phyloP scores from a whole-genome alignment of 2,329 filamentous ascomycete species.

The Xylaria sp. region DNA sequence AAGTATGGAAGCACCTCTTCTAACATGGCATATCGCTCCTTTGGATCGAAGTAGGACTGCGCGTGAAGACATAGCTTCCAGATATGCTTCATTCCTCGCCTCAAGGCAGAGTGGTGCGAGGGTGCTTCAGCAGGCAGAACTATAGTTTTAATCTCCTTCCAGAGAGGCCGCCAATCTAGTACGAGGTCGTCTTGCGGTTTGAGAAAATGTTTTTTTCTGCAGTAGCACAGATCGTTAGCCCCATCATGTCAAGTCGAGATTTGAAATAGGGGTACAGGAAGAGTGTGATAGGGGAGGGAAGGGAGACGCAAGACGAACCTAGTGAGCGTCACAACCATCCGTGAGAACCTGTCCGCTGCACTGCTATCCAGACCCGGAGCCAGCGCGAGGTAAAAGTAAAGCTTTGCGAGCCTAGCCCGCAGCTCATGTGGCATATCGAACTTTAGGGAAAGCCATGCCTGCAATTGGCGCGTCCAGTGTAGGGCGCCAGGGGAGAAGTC shows the following conservation, averaged over 20 bases:
- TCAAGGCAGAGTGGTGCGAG: slow-evolving; percentile 65
- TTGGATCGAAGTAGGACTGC: slow-evolving; percentile 91
- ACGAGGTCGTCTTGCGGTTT: slow-evolving; percentile 88
- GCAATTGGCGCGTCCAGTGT: slow-evolving; percentile 96
- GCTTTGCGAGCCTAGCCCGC: slow-evolving; percentile 82
- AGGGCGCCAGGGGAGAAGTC: slow-evolving; percentile 94
- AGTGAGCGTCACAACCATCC: slow-evolving; percentile 96
- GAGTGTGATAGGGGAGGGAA: neutral
- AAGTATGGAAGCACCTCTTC: slow-evolving; percentile 87
- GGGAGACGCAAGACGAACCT: slow-evolving; percentile 68
- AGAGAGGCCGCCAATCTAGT: slow-evolving; percentile 93
- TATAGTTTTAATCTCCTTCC: slow-evolving; percentile 90
- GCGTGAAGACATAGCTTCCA: slow-evolving; percentile 91
- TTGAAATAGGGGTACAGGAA: neutral
- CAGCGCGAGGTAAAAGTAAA: slow-evolving; percentile 94
- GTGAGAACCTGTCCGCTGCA: slow-evolving; percentile 88
- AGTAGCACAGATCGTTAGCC: slow-evolving; percentile 28
- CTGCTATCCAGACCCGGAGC: slow-evolving; percentile 87
- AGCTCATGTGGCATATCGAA: slow-evolving; percentile 92
- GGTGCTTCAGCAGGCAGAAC: slow-evolving; percentile 88
- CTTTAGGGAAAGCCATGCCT: slow-evolving; percentile 95
- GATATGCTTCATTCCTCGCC: slow-evolving; percentile 70
- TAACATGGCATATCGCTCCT: slow-evolving; percentile 82
- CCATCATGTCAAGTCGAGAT: slow-evolving; percentile 15
- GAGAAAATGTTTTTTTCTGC: slow-evolving; percentile 92